phyloP scores from a whole-genome alignment of 768 basidiomycete species.

The Podaxis carcinomalis region DNA sequence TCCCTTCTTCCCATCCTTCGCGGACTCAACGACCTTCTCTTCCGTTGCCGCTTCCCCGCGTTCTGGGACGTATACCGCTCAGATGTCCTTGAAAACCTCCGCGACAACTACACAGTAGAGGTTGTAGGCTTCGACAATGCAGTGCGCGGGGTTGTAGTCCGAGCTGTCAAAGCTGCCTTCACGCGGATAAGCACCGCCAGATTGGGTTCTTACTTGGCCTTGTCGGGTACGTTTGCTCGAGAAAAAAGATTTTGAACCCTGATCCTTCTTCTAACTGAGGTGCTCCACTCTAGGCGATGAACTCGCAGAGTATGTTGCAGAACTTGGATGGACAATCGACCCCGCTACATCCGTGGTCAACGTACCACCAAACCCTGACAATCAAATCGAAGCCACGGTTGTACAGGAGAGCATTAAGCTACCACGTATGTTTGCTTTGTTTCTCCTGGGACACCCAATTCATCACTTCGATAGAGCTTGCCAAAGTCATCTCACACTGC shows the following conservation, averaged over 20 bases:
- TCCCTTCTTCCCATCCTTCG: conserved; percentile 64
- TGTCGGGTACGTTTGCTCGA: conserved; percentile 43
- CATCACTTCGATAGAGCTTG: conserved; percentile 47
- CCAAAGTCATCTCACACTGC: conserved; percentile 73
- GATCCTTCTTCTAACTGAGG: background rate
- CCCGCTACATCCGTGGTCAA: conserved; percentile 49
- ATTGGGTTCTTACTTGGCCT: conserved; percentile 66
- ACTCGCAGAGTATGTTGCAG: conserved; percentile 54
- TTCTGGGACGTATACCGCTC: conserved; percentile 82
- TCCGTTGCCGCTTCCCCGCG: conserved; percentile 81
- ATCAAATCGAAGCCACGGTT: conserved; percentile 81
- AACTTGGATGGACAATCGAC: conserved; percentile 66
- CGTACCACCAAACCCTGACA: conserved; percentile 81
- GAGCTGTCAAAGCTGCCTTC: conserved; percentile 76
- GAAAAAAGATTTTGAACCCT: background rate
- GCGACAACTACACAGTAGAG: conserved; percentile 86
- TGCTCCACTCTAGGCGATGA: conserved; percentile 40
- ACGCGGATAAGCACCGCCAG: conserved; percentile 65
- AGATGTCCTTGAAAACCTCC: conserved; percentile 60
- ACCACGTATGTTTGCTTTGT: conserved; percentile 52
- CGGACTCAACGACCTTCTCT: conserved; percentile 63
- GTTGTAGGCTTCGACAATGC: conserved; percentile 79
- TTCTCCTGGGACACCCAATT: background rate
- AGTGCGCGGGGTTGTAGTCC: conserved; percentile 72
- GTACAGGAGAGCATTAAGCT: conserved; percentile 81